phyloP scores from a whole-genome alignment of 257 asterid species.

The Fraxinus pennsylvanica region DNA sequence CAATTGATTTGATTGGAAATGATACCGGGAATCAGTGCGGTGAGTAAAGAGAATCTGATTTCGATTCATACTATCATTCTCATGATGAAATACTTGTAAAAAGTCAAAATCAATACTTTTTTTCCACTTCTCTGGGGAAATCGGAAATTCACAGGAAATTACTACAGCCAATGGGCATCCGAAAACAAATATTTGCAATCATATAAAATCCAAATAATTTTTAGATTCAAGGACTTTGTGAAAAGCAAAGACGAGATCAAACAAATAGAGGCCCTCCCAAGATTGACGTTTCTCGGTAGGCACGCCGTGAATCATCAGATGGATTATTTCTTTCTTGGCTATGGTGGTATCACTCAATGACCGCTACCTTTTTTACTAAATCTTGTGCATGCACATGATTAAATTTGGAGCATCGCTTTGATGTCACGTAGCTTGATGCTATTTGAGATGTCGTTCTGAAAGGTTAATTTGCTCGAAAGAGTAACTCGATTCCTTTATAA shows the following conservation, averaged over 20 bases:
- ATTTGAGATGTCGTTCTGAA: too few species aligned
- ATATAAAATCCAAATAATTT: constrained; percentile 24
- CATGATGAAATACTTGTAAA: not conserved
- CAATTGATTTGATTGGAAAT: constrained; percentile 3
- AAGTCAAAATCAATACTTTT: not conserved
- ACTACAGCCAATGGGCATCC: constrained; percentile 30
- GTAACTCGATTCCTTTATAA: too few species aligned
- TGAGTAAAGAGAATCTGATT: constrained; percentile 8
- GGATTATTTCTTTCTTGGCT: not conserved
- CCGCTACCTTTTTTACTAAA: too few species aligned
- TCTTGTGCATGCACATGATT: not conserved
- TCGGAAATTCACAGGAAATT: constrained; percentile 20
- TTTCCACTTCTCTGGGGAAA: constrained; percentile 21
- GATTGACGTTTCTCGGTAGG: not conserved
- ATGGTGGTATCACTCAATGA: too few species aligned
- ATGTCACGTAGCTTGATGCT: not conserved
- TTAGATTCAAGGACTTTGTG: not conserved
- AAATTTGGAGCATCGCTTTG: not conserved
- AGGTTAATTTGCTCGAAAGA: not conserved
- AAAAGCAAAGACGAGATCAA: not conserved
- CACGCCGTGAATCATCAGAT: not conserved
- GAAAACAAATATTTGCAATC: constrained; percentile 25
- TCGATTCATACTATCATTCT: constrained; percentile 13
- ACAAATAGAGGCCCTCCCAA: not conserved
- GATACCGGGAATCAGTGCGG: constrained; percentile 2